Conservation (phyloP, 78 protist genomes). For the Guillardia theta region DNA sequence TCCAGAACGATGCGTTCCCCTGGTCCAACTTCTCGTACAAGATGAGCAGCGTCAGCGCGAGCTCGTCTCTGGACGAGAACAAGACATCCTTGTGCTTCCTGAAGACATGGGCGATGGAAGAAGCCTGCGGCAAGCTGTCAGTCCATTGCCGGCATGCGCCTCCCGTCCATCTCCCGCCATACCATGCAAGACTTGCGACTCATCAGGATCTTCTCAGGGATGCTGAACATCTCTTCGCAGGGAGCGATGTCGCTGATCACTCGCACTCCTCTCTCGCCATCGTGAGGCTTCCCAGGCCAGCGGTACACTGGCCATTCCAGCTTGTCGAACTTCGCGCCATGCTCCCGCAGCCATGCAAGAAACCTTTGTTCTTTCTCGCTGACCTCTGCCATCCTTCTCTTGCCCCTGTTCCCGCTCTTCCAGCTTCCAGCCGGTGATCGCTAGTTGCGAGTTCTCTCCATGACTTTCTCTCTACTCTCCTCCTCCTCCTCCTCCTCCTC, state of each 20-base stretch:
- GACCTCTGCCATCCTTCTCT: background rate
- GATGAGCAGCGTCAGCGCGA: background rate
- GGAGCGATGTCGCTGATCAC: background rate
- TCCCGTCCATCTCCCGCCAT: too few relatives aligned
- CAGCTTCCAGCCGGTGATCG: background rate
- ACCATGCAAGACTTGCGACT: background rate
- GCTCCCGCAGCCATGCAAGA: background rate
- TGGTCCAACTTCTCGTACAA: background rate
- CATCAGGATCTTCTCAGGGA: background rate
- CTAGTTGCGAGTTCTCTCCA: too few relatives aligned
- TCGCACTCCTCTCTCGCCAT: conserved; percentile 29
- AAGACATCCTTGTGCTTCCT: background rate
- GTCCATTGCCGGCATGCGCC: too few relatives aligned
- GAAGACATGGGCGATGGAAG: background rate
- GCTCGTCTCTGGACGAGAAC: background rate
- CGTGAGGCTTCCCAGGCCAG: conserved; percentile 35
- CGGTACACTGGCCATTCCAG: conserved; percentile 15
- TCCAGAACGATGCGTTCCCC: background rate
- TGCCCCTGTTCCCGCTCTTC: too few relatives aligned
- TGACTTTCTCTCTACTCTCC: too few relatives aligned
- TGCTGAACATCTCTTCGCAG: conserved; percentile 11
- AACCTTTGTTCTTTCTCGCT: background rate
- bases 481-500: too few relatives aligned
- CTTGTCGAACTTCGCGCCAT: background rate
- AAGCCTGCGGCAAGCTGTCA: background rate